A percentile compares a stretch with the other conserved stretches of the same genome.
These are phyloP conservation scores for Cyamopsis tetragonoloba DNA, from an alignment of 306 rosid species.

Conservation along the genomic window DNA sequence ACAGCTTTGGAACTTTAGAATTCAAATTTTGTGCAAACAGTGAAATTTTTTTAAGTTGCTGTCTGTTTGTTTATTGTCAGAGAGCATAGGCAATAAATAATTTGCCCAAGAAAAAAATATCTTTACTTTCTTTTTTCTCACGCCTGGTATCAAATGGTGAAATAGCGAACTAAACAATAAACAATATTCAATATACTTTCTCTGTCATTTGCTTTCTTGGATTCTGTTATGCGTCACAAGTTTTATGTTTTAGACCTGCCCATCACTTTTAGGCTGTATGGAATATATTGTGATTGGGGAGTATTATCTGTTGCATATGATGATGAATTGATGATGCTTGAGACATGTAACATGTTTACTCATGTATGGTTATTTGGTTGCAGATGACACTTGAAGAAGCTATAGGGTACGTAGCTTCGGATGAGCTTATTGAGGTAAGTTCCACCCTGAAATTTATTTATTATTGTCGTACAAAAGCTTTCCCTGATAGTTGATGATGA, in stretches of 20 bases:
- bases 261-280: constrained; percentile 5
- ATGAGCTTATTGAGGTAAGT: constrained; percentile 90
- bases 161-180: constrained; percentile 7
- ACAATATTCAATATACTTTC: neutral
- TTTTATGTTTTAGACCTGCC: constrained; percentile 11
- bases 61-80: neutral
- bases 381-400: constrained; percentile 98
- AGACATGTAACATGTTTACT: constrained; percentile 8
- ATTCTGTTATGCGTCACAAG: neutral
- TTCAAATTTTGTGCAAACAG: neutral
- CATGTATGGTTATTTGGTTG: constrained; percentile 34
- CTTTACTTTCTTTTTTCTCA: neutral
- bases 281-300: neutral
- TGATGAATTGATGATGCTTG: neutral
- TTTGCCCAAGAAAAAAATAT: neutral
- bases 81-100: neutral
- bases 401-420: constrained; percentile 93
- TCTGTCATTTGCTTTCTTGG: neutral
- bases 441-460: neutral
- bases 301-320: too few species aligned
- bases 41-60: neutral
- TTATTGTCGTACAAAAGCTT: neutral
- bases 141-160: neutral
- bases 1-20: neutral
- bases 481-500: neutral